Percentiles rank a stretch among this genome's conserved stretches.
Conservation (phyloP, 768 basidiomycete genomes). For the Arthromyces matolae region DNA sequence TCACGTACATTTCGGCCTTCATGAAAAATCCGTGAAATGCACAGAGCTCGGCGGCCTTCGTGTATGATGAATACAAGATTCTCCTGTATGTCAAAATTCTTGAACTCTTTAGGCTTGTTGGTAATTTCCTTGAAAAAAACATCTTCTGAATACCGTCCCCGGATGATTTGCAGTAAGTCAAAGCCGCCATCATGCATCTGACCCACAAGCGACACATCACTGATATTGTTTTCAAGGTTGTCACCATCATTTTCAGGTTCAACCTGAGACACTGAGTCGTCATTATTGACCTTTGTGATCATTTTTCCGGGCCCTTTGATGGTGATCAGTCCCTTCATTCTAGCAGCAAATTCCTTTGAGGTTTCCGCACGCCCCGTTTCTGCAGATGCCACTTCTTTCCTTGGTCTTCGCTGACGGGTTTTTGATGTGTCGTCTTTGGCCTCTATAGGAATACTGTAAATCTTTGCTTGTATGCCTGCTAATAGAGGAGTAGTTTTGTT, state of each 20-base stretch:
- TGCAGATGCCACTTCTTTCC: neutral
- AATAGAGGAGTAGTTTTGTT: conserved; percentile 12
- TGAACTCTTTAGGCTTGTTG: neutral
- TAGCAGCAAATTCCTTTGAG: neutral
- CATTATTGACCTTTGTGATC: neutral
- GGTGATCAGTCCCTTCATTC: neutral
- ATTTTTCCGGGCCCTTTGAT: neutral
- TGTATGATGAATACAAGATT: neutral
- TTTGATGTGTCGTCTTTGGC: neutral
- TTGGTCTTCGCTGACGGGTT: neutral
- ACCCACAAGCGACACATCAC: neutral
- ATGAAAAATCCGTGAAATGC: neutral
- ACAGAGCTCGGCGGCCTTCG: neutral
- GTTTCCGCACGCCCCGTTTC: neutral
- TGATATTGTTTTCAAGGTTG: neutral
- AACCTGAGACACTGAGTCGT: neutral
- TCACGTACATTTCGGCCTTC: conserved; percentile 15
- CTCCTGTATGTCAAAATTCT: neutral
- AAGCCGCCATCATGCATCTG: neutral
- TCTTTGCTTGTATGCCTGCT: conserved; percentile 15
- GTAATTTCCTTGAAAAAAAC: neutral
- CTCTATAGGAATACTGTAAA: too few relatives aligned
- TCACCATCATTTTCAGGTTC: neutral
- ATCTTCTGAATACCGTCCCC: neutral
- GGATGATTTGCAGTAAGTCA: neutral